A percentile compares a stretch with the other conserved stretches of the same genome.
phyloP scores from a whole-genome alignment of 1,284 basidiomycete genomes.

The Ganoderma resinaceum region DNA sequence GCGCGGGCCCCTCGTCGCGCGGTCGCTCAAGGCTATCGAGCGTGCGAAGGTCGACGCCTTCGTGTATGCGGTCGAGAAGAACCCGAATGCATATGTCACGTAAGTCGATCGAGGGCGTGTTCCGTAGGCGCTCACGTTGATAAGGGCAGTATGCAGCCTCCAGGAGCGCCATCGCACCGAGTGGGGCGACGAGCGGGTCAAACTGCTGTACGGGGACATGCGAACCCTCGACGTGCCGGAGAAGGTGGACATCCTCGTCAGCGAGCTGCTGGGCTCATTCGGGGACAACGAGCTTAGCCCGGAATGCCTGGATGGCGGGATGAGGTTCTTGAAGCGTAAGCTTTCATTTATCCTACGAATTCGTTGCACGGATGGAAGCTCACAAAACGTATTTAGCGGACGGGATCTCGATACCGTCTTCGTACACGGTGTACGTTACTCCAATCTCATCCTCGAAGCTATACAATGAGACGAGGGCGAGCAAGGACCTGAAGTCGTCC shows the following conservation, averaged over 20 bases:
- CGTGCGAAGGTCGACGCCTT: slow-evolving; percentile 71
- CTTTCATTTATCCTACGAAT: slow-evolving; percentile 25
- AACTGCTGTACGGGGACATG: slow-evolving; percentile 95
- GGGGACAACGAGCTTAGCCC: slow-evolving; percentile 99
- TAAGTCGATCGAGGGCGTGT: slow-evolving; percentile 48
- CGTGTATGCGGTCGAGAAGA: slow-evolving; percentile 96
- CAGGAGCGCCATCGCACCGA: slow-evolving; percentile 83
- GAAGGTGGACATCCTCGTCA: slow-evolving; percentile 92
- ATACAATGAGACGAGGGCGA: slow-evolving; percentile 77
- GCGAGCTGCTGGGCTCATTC: slow-evolving; percentile 96
- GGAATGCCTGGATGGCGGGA: slow-evolving; percentile 96
- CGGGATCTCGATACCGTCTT: slow-evolving; percentile 96
- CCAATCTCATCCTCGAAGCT: slow-evolving; percentile 94
- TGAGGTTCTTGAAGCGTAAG: slow-evolving; percentile 89
- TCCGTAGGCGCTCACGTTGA: slow-evolving; percentile 22
- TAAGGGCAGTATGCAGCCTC: slow-evolving; percentile 55
- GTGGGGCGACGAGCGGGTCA: slow-evolving; percentile 81
- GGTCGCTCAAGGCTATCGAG: slow-evolving; percentile 82
- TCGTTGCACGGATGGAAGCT: not conserved
- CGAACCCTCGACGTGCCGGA: slow-evolving; percentile 82
- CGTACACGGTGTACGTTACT: slow-evolving; percentile 94
- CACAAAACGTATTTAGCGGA: slow-evolving; percentile 59
- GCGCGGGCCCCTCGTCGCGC: slow-evolving; percentile 91
- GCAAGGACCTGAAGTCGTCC: slow-evolving; percentile 68
- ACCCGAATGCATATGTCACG: slow-evolving; percentile 93